A percentile compares a stretch with the other conserved stretches of the same genome.
Conservation (phyloP, 2,329 filamentous ascomycete genomes). For the Fusarium sp. region DNA sequence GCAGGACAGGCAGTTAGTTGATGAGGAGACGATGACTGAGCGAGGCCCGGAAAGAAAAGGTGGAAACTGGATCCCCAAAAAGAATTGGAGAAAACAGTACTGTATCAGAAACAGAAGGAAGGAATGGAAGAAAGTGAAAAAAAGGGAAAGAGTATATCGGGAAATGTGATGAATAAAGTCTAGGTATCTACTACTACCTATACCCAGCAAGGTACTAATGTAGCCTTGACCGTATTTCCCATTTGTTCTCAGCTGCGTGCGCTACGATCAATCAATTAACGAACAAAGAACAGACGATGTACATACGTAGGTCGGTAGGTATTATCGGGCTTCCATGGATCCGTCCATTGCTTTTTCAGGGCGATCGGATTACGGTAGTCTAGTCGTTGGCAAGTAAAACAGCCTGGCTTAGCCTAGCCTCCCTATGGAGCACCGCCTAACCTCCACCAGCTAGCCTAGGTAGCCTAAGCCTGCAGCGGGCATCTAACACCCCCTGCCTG, state of each 20-base stretch:
- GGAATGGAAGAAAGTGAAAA: neutral
- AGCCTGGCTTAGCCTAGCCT: no score
- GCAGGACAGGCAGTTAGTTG: neutral
- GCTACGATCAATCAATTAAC: no score
- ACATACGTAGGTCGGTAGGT: no score
- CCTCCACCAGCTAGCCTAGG: neutral
- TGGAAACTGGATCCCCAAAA: slow-evolving; percentile 15
- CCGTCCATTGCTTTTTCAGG: slow-evolving; percentile 10
- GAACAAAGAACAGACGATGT: no score
- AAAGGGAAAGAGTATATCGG: slow-evolving; percentile 18
- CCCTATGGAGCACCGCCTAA: no score
- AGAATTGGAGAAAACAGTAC: slow-evolving; percentile 24
- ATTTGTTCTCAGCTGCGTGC: neutral
- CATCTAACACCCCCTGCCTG: neutral
- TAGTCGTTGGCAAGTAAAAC: slow-evolving; percentile 1
- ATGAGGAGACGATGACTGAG: slow-evolving; percentile 12
- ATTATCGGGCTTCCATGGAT: neutral
- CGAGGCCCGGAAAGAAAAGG: slow-evolving; percentile 13
- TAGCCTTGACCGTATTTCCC: no score
- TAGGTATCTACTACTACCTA: no score
- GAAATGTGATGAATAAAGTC: slow-evolving; percentile 11
- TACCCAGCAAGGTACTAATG: no score
- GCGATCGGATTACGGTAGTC: slow-evolving; percentile 25
- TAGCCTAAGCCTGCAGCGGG: slow-evolving; percentile 3
- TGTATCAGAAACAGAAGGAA: slow-evolving; percentile 12